Evolutionary conservation across 75 land plant species (phyloP), one percentile per base, ranked within the genome.

Genomic region (Picea glauca): DNA sequence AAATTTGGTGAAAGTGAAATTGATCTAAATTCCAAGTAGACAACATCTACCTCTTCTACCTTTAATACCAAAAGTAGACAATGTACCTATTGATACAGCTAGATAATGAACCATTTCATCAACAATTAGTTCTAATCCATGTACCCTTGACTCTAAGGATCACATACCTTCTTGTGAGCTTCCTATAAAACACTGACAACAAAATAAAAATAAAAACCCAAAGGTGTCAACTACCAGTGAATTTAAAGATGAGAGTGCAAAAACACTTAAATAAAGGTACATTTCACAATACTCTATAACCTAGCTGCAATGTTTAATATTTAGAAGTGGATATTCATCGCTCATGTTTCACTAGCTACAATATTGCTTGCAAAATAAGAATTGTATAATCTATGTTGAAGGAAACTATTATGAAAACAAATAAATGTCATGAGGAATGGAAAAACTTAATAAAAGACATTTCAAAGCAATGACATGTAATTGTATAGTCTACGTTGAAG

Each of bases 151-250:
- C 76, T 87, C 91, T 60, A 91, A 59, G 2, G 91, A 81, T 21
- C 78, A 75, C 26, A 91, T 80, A 21, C 91, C 93, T 62, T 80
- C 87, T 58, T 89, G 93, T 58, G 93, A 91, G 83, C 68, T 89
- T 26, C 93, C 89, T 60, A 91, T 91, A 56, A 89, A 91, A 35
- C 61, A 89, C 89, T 89, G 74, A 14, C 46, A 72, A 35, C 43
- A 79, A 20, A 57, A 56, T 14, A 56, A 56, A 75, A 75, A 56
- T 26, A 26, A 26, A 26, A 26, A 18, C 17, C 32, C 13, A n/a
- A 30, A 46, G 15, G 13, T 54, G 11, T 57, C 38, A 75, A 56
- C 4, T 30, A 75, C 30, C 15, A 26, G 6, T 1, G 15, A 75
- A 31, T 56, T 23, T 20, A 75, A 75, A 57, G 11, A 21, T 5